A percentile compares a stretch with the other conserved stretches of the same genome.
phyloP scores from a whole-genome alignment of 2,329 filamentous ascomycete genomes.

The Colletotrichum sp. region DNA sequence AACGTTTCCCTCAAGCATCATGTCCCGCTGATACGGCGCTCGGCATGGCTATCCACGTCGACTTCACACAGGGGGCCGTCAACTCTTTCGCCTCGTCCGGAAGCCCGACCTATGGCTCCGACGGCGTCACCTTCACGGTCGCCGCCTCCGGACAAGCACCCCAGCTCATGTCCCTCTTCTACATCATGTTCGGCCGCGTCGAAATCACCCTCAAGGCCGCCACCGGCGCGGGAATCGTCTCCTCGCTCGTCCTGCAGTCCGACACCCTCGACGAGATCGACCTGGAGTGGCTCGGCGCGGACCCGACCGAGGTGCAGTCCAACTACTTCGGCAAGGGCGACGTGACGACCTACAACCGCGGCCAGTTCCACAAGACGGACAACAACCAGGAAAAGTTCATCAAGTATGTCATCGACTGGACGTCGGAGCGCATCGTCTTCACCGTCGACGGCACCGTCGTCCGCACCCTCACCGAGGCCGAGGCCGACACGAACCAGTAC shows the following conservation, averaged over 20 bases:
- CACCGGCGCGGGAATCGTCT: constrained; percentile 90
- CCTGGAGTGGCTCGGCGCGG: constrained; percentile 91
- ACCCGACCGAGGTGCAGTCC: constrained; percentile 80
- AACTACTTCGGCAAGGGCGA: constrained; percentile 98
- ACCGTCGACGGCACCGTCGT: constrained; percentile 79
- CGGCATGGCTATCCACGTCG: constrained; percentile 80
- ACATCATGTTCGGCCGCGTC: constrained; percentile 98
- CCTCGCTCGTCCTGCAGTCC: constrained; percentile 88
- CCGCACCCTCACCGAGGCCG: constrained; percentile 72
- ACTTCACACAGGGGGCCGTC: constrained; percentile 81
- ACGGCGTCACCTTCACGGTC: constrained; percentile 85
- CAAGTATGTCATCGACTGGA: constrained; percentile 95
- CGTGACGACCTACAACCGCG: constrained; percentile 85
- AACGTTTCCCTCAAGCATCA: constrained; percentile 41
- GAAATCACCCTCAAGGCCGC: constrained; percentile 86
- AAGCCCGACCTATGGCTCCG: constrained; percentile 72
- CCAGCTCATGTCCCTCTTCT: constrained; percentile 88
- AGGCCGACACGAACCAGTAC: constrained; percentile 77
- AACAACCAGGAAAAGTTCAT: constrained; percentile 79
- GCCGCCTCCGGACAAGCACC: constrained; percentile 80
- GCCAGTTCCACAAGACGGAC: constrained; percentile 74
- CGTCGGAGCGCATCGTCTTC: constrained; percentile 83
- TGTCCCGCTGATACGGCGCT: constrained; percentile 83
- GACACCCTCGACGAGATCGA: constrained; percentile 96
- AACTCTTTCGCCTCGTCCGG: constrained; percentile 79